phyloP scores from a whole-genome alignment of 2,329 filamentous ascomycete genomes.

The Paraphoma chrysanthemicola region DNA sequence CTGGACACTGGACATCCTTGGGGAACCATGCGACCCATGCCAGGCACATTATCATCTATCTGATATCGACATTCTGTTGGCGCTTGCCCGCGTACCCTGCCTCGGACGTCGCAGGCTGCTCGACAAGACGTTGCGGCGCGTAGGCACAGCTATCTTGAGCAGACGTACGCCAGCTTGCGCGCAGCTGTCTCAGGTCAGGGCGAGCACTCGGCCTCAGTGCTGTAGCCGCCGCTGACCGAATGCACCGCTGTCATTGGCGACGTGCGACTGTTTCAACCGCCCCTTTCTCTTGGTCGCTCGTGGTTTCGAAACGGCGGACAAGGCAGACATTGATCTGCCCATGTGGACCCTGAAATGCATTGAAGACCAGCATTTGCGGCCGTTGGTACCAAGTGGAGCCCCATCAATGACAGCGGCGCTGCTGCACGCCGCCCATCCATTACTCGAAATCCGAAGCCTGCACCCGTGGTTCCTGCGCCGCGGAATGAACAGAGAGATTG shows the following conservation, averaged over 20 bases:
- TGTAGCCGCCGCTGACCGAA: conserved; percentile 13
- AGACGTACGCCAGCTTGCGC: conserved; percentile 12
- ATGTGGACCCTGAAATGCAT: not conserved
- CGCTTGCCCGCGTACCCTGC: conserved; percentile 6
- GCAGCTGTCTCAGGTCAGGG: conserved; percentile 6
- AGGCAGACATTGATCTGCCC: not conserved
- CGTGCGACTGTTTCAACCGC: not conserved
- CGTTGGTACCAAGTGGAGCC: conserved; percentile 13
- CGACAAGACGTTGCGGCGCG: conserved; percentile 9
- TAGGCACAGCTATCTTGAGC: not conserved
- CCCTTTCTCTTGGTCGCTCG: conserved; percentile 8
- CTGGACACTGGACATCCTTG: no score
- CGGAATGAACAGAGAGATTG: not conserved
- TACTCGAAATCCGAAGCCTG: conserved; percentile 4
- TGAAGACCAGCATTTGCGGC: conserved; percentile 8
- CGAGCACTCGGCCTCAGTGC: conserved; percentile 5
- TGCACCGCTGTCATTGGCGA: conserved; percentile 2
- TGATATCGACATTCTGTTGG: not conserved
- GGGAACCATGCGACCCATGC: not conserved
- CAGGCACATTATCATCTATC: conserved; percentile 6
- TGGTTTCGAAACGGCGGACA: conserved; percentile 11
- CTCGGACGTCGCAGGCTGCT: conserved; percentile 8
- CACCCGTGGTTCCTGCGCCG: not conserved
- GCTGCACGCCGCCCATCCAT: not conserved
- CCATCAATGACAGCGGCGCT: conserved; percentile 6